Percentiles rank a stretch among this genome's conserved stretches.
Evolutionary conservation across 306 rosid species (phyloP).

Genomic region (Acacia crassicarpa): DNA sequence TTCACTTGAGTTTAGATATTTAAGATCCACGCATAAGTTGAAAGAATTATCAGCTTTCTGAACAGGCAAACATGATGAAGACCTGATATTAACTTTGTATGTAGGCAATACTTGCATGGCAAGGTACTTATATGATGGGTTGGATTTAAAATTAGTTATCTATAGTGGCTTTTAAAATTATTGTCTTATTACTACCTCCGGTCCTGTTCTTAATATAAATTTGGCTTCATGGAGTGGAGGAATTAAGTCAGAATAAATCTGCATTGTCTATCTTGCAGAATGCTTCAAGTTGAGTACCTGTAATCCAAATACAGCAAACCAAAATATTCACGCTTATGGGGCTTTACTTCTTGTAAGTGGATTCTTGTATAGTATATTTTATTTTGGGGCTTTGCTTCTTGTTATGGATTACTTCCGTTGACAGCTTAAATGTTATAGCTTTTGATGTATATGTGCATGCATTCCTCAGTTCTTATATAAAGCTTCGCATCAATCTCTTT

Average conservation of each 20-base stretch:
- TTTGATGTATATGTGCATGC: not conserved
- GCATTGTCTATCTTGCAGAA: conserved; percentile 54
- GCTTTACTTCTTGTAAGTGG: conserved; percentile 71
- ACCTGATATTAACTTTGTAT: not conserved
- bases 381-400: conserved; percentile 3
- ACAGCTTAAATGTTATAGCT: not conserved
- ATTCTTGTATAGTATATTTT: conserved; percentile 21
- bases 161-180: not conserved
- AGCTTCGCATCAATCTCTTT: not conserved
- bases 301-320: conserved; percentile 66
- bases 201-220: not conserved
- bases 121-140: not conserved
- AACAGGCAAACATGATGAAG: not conserved
- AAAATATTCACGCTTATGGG: conserved; percentile 77
- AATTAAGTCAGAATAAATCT: conserved; percentile 19
- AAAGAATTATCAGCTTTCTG: conserved; percentile 10
- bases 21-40: not conserved
- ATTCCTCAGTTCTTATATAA: not conserved
- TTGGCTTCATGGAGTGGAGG: conserved; percentile 12
- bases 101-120: not conserved
- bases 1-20: not conserved
- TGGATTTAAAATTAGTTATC: not conserved
- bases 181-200: no score
- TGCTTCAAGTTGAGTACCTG: conserved; percentile 79
- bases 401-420: conserved; percentile 6